Percentiles rank a stretch among this genome's conserved stretches.
Conservation (phyloP, 805 yeast species). For the Candida morakotiae region DNA sequence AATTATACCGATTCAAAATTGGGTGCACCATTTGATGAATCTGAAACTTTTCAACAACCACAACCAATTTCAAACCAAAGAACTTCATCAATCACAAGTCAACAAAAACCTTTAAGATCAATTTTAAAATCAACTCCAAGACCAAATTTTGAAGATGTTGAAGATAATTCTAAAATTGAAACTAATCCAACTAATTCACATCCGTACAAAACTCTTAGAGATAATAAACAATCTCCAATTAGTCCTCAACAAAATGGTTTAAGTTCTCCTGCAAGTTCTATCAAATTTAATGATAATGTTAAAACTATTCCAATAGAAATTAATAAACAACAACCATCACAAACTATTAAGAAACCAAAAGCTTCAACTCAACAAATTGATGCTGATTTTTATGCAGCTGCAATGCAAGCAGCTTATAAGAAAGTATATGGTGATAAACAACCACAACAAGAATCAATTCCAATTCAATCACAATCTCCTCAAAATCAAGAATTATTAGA, state of each 20-base stretch:
- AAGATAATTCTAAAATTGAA: not conserved
- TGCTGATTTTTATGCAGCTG: conserved; percentile 52
- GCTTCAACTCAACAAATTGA: conserved; percentile 21
- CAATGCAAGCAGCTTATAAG: conserved; percentile 51
- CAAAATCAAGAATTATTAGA: not conserved
- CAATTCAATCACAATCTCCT: not conserved
- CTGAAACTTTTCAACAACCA: not conserved
- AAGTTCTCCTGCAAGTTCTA: conserved; percentile 28
- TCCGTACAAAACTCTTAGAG: conserved; percentile 16
- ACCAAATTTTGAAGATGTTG: conserved; percentile 10
- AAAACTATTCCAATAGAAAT: conserved; percentile 31
- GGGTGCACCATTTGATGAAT: conserved; percentile 4
- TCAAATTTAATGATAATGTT: conserved; percentile 33
- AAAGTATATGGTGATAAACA: conserved; percentile 48
- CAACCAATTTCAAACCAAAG: not conserved
- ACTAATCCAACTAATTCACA: conserved; percentile 10
- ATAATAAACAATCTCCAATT: not conserved
- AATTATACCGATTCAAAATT: conserved; percentile 4
- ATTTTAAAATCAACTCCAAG: conserved; percentile 26
- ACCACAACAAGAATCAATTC: not conserved
- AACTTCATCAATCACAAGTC: conserved; percentile 5
- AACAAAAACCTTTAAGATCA: conserved; percentile 26
- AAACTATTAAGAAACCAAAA: conserved; percentile 1
- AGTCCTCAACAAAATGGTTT: not conserved
- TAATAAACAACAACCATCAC: conserved; percentile 1